Evolutionary conservation across 805 yeast species (phyloP), one percentile per base, ranked within the genome.

Genomic region (Zygosaccharomyces bisporus): DNA sequence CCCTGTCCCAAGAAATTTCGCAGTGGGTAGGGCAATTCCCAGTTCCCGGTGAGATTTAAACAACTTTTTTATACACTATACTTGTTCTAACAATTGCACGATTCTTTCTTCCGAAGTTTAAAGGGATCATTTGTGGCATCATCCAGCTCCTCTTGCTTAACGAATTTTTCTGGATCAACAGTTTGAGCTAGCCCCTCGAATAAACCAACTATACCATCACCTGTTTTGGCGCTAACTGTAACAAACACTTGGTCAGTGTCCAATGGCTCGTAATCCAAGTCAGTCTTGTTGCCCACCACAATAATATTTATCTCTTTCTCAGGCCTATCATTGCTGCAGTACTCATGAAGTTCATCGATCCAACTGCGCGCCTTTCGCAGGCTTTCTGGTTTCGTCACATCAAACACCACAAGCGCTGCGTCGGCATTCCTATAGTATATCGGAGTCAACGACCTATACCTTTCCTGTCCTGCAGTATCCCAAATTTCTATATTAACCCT

Each of bases 381-480:
- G 2, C 88, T 81, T 0, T 80, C 69, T 31, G 75, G 75, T 51
- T 77, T 80, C 1, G 90, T 82, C 43, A 85, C 78, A 60, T 85
- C 95, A 58, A 79, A 85, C 2, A 84, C 91, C 13, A 86, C 83
- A 32, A 85, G 65, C 0, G 95, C 93, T 27, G 87, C 84, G 62
- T 85, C 83, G 20, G 90, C 85, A 57, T 83, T 83, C 53, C 95
- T 64, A 62, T 85, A 85, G 65, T 85, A 85, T 89, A 85, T 85
- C 23, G 91, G 89, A 3, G 91, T 86, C 52, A 85, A 68, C 0
- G 87, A 79, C 50, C 83, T 75, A 57, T 84, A 85, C 44, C 95
- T 67, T 56, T 85, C 93, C 61, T 85, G 93, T 5, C 95, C 93
- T 0, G 91, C 90, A 2, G 91, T 84, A 59, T 85, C 95, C 95